Conservation (phyloP, 495 filamentous ascomycete species). For the Penicillium longicatenatum region DNA sequence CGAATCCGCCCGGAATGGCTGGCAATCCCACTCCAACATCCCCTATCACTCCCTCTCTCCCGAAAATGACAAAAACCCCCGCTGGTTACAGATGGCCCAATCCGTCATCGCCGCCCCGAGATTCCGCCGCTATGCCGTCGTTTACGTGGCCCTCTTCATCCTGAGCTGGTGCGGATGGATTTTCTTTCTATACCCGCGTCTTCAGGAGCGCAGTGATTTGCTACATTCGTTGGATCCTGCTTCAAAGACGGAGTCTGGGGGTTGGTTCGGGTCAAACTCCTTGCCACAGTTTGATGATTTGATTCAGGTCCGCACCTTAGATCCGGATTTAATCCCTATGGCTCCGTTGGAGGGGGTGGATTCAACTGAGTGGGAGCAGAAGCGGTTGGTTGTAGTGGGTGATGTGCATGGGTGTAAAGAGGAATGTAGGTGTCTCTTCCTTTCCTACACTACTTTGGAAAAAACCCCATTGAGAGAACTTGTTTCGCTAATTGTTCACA, state of each 20-base stretch:
- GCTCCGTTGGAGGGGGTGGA: conserved; percentile 9
- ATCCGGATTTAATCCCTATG: conserved; percentile 37
- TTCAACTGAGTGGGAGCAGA: conserved; percentile 25
- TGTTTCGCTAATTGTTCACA: not conserved
- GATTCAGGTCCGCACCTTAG: conserved; percentile 44
- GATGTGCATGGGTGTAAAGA: conserved; percentile 86
- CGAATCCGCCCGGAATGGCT: conserved; percentile 49
- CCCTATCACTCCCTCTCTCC: conserved; percentile 24
- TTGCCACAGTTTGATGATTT: conserved; percentile 50
- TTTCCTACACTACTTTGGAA: not conserved
- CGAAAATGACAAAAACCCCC: conserved; percentile 21
- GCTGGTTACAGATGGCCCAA: conserved; percentile 33
- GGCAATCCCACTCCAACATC: conserved; percentile 35
- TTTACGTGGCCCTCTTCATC: conserved; percentile 44
- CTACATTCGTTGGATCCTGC: conserved; percentile 38
- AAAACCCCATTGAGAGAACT: not conserved
- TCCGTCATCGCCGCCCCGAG: conserved; percentile 45
- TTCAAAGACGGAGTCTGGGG: conserved; percentile 32
- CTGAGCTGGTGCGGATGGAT: conserved; percentile 44
- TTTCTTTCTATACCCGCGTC: conserved; percentile 38
- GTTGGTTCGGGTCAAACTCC: conserved; percentile 53
- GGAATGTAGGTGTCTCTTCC: conserved; percentile 49
- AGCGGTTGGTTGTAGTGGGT: conserved; percentile 72
- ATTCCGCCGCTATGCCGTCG: conserved; percentile 48
- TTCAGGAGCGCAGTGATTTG: conserved; percentile 41